Evolutionary conservation across 768 basidiomycete genomes (phyloP).

Genomic region (Leccinum uliginosum): DNA sequence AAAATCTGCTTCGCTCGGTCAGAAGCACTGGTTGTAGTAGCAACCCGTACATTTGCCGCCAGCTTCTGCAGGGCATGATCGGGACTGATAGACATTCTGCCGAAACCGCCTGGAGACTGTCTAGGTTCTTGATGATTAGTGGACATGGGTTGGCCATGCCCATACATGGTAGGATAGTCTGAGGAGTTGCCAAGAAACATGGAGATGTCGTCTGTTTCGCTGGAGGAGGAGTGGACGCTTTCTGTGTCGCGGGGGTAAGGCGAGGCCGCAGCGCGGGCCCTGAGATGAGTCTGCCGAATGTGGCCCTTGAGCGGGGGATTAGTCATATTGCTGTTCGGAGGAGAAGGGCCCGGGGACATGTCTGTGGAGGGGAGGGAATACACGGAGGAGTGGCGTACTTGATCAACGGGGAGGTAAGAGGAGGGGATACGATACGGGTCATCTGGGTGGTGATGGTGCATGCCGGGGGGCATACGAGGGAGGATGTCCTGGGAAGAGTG

Average conservation of each 20-base stretch:
- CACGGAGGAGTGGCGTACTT: slow-evolving; percentile 41
- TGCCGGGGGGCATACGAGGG: slow-evolving; percentile 46
- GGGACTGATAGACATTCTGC: slow-evolving; percentile 68
- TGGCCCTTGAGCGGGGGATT: slow-evolving; percentile 78
- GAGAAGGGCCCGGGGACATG: slow-evolving; percentile 54
- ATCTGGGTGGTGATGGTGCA: slow-evolving; percentile 51
- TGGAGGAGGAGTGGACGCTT: slow-evolving; percentile 82
- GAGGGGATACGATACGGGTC: slow-evolving; percentile 70
- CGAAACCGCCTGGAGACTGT: slow-evolving; percentile 70
- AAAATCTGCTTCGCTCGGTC: slow-evolving; percentile 91
- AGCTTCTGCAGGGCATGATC: slow-evolving; percentile 83
- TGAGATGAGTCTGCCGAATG: slow-evolving; percentile 69
- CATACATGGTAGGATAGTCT: slow-evolving; percentile 70
- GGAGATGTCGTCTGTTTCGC: slow-evolving; percentile 83
- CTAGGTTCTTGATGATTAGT: slow-evolving; percentile 41
- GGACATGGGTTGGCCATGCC: slow-evolving; percentile 37
- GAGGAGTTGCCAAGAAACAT: slow-evolving; percentile 62
- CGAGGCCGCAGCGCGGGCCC: slow-evolving; percentile 75
- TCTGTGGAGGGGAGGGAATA: slow-evolving; percentile 40
- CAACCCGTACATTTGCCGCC: slow-evolving; percentile 81
- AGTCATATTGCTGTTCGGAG: slow-evolving; percentile 70
- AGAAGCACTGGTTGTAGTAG: slow-evolving; percentile 87
- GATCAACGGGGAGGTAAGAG: slow-evolving; percentile 42
- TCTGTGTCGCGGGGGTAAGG: slow-evolving; percentile 85
- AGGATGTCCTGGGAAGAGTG: slow-evolving; percentile 71